These are phyloP conservation scores for Kazachstania sp. DNA, from an alignment of 1,139 yeast genomes.

Conservation along the genomic window DNA sequence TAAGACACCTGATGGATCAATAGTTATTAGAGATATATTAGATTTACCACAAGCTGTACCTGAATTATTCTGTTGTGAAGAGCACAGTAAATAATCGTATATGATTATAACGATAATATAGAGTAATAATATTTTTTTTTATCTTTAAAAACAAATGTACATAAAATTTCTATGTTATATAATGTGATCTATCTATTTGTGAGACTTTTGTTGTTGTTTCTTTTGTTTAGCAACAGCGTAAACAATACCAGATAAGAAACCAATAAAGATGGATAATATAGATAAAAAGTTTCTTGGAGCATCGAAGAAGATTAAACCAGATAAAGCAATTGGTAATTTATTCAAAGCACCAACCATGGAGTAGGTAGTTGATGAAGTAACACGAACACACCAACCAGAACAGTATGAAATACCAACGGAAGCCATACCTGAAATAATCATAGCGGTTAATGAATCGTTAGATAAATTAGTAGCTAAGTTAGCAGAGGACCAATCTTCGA, in stretches of 20 bases:
- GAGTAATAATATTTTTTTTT: neutral
- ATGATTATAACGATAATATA: neutral
- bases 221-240: slow-evolving; percentile 89
- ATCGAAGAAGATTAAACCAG: slow-evolving; percentile 88
- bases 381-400: slow-evolving; percentile 99
- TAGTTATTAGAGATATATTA: slow-evolving; percentile 38
- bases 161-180: neutral
- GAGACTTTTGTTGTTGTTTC: slow-evolving; percentile 37
- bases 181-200: slow-evolving; percentile 3
- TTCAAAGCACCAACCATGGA: slow-evolving; percentile 99
- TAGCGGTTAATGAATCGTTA: slow-evolving; percentile 66
- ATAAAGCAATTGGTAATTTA: slow-evolving; percentile 93
- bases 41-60: slow-evolving; percentile 42
- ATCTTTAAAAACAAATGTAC: too few species aligned
- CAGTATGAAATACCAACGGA: slow-evolving; percentile 97
- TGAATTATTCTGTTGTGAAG: slow-evolving; percentile 40
- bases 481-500: slow-evolving; percentile 88
- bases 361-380: slow-evolving; percentile 94
- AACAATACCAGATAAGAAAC: slow-evolving; percentile 89
- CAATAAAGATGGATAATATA: slow-evolving; percentile 80
- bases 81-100: slow-evolving; percentile 8
- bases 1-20: slow-evolving; percentile 36
- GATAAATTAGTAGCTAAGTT: slow-evolving; percentile 70
- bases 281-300: slow-evolving; percentile 93
- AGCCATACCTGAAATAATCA: slow-evolving; percentile 87